Percentiles rank a stretch among this genome's conserved stretches.
Conservation (phyloP, 495 filamentous ascomycete species). For the Amphirosellinia nigrospora region DNA sequence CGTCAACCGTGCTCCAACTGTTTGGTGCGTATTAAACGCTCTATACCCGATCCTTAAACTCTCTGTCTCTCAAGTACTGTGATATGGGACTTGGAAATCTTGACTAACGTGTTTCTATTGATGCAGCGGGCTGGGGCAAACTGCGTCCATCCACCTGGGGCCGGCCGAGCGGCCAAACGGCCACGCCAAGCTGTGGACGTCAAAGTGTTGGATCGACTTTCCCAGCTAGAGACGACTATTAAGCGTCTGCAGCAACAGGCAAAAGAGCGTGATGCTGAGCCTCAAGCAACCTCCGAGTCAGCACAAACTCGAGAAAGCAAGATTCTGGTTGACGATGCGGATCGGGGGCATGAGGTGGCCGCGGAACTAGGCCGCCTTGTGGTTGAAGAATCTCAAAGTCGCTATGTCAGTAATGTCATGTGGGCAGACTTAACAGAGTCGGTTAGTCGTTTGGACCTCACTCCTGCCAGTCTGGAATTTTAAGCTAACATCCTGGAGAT, state of each 20-base stretch:
- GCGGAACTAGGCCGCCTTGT: constrained; percentile 24
- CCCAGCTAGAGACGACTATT: constrained; percentile 26
- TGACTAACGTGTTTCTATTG: neutral
- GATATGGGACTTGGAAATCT: neutral
- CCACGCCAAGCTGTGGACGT: constrained; percentile 22
- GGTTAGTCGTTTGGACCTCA: constrained; percentile 9
- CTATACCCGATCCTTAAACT: neutral
- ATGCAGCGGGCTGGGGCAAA: constrained; percentile 14
- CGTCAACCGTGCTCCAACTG: constrained; percentile 30
- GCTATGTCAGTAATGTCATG: constrained; percentile 21
- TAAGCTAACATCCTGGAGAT: constrained; percentile 18
- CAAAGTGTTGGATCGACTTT: constrained; percentile 26
- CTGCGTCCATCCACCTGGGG: constrained; percentile 25
- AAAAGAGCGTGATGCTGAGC: constrained; percentile 6
- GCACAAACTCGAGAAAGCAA: neutral
- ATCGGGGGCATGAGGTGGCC: neutral
- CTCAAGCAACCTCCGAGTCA: neutral
- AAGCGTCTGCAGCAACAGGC: constrained; percentile 23
- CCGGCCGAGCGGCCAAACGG: constrained; percentile 28
- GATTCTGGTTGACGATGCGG: neutral
- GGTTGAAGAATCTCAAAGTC: constrained; percentile 26
- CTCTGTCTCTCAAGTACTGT: neutral
- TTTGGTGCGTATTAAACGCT: neutral
- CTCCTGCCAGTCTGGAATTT: neutral
- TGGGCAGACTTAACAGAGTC: constrained; percentile 27